Evolutionary conservation across 306 rosid genomes (phyloP).

Genomic region (Macrotyloma uniflorum): DNA sequence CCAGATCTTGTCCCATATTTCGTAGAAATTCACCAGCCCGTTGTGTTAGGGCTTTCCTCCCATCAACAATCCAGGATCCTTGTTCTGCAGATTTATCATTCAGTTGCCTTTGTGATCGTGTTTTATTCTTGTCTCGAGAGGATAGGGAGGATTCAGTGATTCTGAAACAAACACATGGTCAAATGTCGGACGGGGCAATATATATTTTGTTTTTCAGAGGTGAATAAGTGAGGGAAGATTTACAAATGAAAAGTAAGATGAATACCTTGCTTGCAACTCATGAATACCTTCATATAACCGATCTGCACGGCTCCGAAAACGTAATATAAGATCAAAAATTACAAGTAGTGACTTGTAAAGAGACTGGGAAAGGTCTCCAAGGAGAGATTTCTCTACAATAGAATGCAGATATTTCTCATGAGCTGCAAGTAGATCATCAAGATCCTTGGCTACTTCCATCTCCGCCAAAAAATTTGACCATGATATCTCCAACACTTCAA

Average conservation of each 20-base stretch:
- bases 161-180: constrained; percentile 55
- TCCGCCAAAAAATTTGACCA: constrained; percentile 84
- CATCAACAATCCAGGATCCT: constrained; percentile 83
- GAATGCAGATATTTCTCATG: constrained; percentile 92
- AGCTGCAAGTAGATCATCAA: constrained; percentile 92
- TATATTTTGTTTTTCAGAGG: not conserved
- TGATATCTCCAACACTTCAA: constrained; percentile 94
- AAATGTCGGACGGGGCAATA: constrained; percentile 26
- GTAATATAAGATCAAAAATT: constrained; percentile 87
- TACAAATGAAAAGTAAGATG: constrained; percentile 19
- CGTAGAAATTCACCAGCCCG: constrained; percentile 84
- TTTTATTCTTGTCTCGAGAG: constrained; percentile 64
- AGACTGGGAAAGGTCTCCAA: constrained; percentile 85
- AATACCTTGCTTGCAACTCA: constrained; percentile 92
- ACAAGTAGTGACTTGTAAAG: constrained; percentile 83
- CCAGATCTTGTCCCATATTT: constrained; percentile 80
- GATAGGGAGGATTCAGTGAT: constrained; percentile 64
- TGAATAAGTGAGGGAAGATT: not conserved
- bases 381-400: constrained; percentile 89
- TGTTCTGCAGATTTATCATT: constrained; percentile 53
- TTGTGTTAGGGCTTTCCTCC: constrained; percentile 89
- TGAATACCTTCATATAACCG: constrained; percentile 87
- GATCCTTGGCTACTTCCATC: constrained; percentile 94
- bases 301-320: constrained; percentile 85
- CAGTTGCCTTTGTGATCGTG: constrained; percentile 51